phyloP scores from a whole-genome alignment of 2,329 filamentous ascomycete species.

The Magnaporthales sp. region DNA sequence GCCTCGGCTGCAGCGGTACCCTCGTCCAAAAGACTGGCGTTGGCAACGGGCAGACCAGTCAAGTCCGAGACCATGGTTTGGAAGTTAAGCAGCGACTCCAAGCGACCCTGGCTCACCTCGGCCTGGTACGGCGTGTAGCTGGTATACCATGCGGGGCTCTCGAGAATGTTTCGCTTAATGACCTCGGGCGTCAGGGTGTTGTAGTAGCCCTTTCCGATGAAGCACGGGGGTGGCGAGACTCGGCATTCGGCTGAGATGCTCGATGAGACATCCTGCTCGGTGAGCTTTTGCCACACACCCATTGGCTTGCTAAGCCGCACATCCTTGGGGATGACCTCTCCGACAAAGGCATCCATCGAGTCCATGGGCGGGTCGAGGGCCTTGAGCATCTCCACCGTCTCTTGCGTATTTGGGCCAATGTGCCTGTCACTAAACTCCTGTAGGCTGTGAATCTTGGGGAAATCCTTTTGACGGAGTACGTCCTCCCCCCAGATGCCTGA shows the following conservation, averaged over 20 bases:
- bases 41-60: constrained; percentile 78
- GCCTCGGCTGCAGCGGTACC: constrained; percentile 89
- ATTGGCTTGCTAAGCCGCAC: constrained; percentile 48
- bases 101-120: constrained; percentile 89
- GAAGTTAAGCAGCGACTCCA: constrained; percentile 91
- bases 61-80: constrained; percentile 88
- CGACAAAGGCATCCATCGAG: constrained; percentile 73
- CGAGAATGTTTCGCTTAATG: constrained; percentile 85
- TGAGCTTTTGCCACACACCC: background rate
- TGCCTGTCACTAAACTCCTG: constrained; percentile 32
- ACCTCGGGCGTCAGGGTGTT: constrained; percentile 76
- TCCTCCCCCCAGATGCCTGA: background rate
- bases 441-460: background rate
- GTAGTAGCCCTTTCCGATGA: constrained; percentile 85
- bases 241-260: constrained; percentile 43
- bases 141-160: constrained; percentile 95
- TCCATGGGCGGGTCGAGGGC: constrained; percentile 64
- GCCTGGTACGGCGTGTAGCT: constrained; percentile 97
- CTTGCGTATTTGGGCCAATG: constrained; percentile 70
- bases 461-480: background rate
- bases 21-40: constrained; percentile 86
- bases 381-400: constrained; percentile 70
- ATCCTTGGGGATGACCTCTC: constrained; percentile 72
- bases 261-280: background rate
- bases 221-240: constrained; percentile 39